Percentiles rank a stretch among this genome's conserved stretches.
Evolutionary conservation across 352 stramenopile species (phyloP).

Genomic region (Globisporangium barbulae): DNA sequence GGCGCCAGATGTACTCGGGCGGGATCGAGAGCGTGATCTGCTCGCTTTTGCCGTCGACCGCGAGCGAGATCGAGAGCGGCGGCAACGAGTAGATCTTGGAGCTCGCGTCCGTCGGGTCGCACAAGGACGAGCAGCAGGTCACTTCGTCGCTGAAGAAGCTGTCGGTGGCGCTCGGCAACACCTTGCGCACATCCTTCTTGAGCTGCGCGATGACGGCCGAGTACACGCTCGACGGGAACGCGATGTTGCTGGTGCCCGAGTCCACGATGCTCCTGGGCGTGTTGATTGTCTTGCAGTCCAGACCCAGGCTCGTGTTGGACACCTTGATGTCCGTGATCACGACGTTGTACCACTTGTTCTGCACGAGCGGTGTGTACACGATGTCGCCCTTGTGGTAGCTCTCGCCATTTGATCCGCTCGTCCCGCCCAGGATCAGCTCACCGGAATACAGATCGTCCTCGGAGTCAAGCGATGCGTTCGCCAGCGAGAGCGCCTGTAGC

Average conservation of each 20-base stretch:
- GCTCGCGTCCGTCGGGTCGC: constrained; percentile 57
- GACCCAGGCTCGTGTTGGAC: constrained; percentile 31
- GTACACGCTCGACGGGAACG: constrained; percentile 69
- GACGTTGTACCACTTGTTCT: constrained; percentile 78
- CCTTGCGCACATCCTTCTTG: constrained; percentile 44
- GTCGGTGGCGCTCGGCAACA: constrained; percentile 36
- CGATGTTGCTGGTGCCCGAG: constrained; percentile 79
- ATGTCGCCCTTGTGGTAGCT: constrained; percentile 59
- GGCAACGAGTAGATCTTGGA: constrained; percentile 65
- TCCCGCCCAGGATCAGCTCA: constrained; percentile 61
- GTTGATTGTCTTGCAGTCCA: constrained; percentile 69
- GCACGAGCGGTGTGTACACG: constrained; percentile 71
- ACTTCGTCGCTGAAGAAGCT: constrained; percentile 70
- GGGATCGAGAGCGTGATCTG: constrained; percentile 76
- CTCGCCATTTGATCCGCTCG: constrained; percentile 37
- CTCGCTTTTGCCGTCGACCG: constrained; percentile 41
- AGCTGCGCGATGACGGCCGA: constrained; percentile 50
- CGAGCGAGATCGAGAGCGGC: constrained; percentile 57
- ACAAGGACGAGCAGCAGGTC: constrained; percentile 64
- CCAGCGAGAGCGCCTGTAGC: constrained; percentile 54
- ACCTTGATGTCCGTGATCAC: constrained; percentile 70
- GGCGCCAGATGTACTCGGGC: constrained; percentile 81
- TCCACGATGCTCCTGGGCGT: constrained; percentile 71
- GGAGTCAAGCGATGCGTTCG: constrained; percentile 31
- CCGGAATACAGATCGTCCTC: constrained; percentile 47